Evolutionary conservation across 139 green algal species (phyloP).

Genomic region (Nannochloris sp.): DNA sequence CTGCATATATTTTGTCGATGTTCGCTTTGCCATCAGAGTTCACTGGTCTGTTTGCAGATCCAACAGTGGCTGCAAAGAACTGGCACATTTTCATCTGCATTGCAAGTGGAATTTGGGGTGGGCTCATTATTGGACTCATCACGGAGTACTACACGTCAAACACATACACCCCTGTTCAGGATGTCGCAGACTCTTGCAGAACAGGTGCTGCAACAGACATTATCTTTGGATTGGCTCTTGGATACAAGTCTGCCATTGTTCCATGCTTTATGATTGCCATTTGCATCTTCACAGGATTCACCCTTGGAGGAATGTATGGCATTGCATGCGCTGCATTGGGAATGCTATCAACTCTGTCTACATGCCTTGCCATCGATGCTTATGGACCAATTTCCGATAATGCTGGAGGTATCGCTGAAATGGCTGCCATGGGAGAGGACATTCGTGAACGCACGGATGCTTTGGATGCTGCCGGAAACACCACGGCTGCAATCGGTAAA

Average conservation of each 20-base stretch:
- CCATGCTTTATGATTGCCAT: conserved; percentile 83
- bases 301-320: conserved; percentile 81
- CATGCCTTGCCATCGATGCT: conserved; percentile 90
- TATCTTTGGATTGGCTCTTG: conserved; percentile 96
- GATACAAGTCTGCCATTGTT: conserved; percentile 93
- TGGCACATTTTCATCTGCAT: conserved; percentile 94
- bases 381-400: conserved; percentile 96
- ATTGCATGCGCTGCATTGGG: conserved; percentile 91
- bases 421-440: conserved; percentile 94
- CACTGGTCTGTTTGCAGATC: conserved; percentile 47
- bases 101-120: conserved; percentile 82
- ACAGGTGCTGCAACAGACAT: conserved; percentile 95
- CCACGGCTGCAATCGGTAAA: conserved; percentile 96
- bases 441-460: conserved; percentile 95
- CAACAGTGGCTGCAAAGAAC: conserved; percentile 62
- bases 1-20: conserved; percentile 35
- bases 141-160: conserved; percentile 99
- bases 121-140: conserved; percentile 88
- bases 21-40: conserved; percentile 56
- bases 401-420: conserved; percentile 94
- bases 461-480: conserved; percentile 95
- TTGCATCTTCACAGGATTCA: conserved; percentile 82
- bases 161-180: conserved; percentile 58
- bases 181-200: conserved; percentile 88
- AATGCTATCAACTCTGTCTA: conserved; percentile 91